Evolutionary conservation across 805 yeast species (phyloP).

Genomic region (Candida cerambycidarum): DNA sequence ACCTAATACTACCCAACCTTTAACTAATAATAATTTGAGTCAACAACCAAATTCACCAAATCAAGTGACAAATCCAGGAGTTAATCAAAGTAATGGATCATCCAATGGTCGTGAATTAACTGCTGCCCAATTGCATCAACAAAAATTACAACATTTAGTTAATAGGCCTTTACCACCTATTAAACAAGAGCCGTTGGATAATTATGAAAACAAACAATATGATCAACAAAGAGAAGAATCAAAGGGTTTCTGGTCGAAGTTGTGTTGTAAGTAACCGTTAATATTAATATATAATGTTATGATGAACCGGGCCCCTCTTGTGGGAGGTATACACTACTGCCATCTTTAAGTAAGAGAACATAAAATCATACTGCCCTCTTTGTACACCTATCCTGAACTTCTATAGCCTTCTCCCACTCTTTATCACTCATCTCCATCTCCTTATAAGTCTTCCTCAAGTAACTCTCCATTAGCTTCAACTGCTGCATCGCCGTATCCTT

Average conservation of each 20-base stretch:
- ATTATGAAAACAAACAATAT: constrained; percentile 24
- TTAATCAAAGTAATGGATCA: constrained; percentile 3
- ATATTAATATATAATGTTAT: constrained; percentile 9
- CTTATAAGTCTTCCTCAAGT: constrained; percentile 22
- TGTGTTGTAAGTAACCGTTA: constrained; percentile 39
- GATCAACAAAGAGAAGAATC: constrained; percentile 43
- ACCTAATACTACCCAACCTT: constrained; percentile 15
- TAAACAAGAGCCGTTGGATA: constrained; percentile 33
- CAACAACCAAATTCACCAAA: constrained; percentile 2
- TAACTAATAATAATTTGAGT: neutral
- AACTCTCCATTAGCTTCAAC: constrained; percentile 23
- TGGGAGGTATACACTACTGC: too few species aligned
- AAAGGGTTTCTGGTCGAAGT: constrained; percentile 43
- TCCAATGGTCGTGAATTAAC: constrained; percentile 27
- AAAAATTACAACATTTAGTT: constrained; percentile 48
- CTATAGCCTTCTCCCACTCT: constrained; percentile 6
- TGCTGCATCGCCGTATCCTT: constrained; percentile 23
- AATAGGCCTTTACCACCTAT: constrained; percentile 50
- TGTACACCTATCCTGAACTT: constrained; percentile 1
- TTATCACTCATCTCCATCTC: constrained; percentile 26
- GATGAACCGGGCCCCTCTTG: too few species aligned
- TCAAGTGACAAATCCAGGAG: constrained; percentile 1
- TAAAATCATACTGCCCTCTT: neutral
- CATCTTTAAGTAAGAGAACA: too few species aligned
- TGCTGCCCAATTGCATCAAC: constrained; percentile 50